phyloP scores from a whole-genome alignment of 139 green algal genomes.

The Chlamydomonas eustigma region DNA sequence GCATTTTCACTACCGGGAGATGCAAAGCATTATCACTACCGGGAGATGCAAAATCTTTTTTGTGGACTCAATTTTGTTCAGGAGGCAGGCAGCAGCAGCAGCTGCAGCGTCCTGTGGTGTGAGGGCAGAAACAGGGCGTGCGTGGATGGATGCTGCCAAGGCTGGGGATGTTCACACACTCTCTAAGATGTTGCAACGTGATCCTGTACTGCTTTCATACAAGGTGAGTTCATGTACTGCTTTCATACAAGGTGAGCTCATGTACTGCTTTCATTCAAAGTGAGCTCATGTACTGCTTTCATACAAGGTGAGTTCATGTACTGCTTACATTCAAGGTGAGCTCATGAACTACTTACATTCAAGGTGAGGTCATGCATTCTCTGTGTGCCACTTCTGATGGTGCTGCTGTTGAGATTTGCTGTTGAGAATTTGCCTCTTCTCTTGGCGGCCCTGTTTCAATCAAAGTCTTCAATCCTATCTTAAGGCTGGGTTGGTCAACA shows the following conservation, averaged over 20 bases:
- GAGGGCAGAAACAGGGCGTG: constrained; percentile 10
- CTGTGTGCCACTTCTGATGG: background rate
- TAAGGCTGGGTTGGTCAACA: background rate
- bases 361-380: constrained; percentile 23
- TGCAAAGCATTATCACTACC: too few species aligned
- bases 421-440: background rate
- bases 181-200: constrained; percentile 27
- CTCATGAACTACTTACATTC: background rate
- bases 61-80: too few species aligned
- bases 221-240: too few species aligned
- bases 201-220: constrained; percentile 43
- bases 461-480: background rate
- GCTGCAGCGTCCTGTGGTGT: constrained; percentile 14
- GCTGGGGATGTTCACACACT: constrained; percentile 23
- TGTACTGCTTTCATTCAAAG: background rate
- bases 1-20: too few species aligned
- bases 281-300: constrained; percentile 37
- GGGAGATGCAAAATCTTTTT: too few species aligned
- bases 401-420: background rate
- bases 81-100: constrained; percentile 5
- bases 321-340: too few species aligned
- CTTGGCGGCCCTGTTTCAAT: background rate
- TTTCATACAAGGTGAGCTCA: background rate
- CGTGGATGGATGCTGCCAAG: constrained; percentile 49
- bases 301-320: constrained; percentile 45